Percentiles rank a stretch among this genome's conserved stretches.
Conservation (phyloP, 805 yeast species). For the Blastobotrys peoriensis region DNA sequence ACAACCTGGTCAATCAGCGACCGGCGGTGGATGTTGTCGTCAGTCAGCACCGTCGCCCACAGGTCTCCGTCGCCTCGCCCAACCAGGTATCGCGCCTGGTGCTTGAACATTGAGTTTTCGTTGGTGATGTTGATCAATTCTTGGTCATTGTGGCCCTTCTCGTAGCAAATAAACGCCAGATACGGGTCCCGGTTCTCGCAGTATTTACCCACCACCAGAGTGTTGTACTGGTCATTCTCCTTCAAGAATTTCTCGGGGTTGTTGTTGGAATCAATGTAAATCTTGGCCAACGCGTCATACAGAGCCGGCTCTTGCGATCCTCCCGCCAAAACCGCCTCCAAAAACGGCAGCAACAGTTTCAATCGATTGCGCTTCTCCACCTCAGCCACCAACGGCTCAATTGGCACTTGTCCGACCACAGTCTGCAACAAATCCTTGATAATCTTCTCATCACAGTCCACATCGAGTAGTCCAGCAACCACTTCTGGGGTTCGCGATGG, state of each 20-base stretch:
- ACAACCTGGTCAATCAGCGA: slow-evolving; percentile 90
- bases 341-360: slow-evolving; percentile 84
- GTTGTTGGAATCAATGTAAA: slow-evolving; percentile 95
- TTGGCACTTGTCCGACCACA: slow-evolving; percentile 91
- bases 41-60: slow-evolving; percentile 73
- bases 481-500: slow-evolving; percentile 96
- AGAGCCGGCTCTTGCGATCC: slow-evolving; percentile 81
- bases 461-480: slow-evolving; percentile 91
- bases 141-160: slow-evolving; percentile 86
- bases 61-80: slow-evolving; percentile 77
- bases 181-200: slow-evolving; percentile 99
- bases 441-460: slow-evolving; percentile 90
- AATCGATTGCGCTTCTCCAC: slow-evolving; percentile 95
- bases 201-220: slow-evolving; percentile 93
- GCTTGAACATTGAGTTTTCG: slow-evolving; percentile 96
- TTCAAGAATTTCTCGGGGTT: slow-evolving; percentile 94
- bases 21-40: slow-evolving; percentile 80
- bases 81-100: slow-evolving; percentile 95
- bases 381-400: slow-evolving; percentile 81
- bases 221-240: slow-evolving; percentile 84
- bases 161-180: slow-evolving; percentile 94
- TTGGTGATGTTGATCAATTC: slow-evolving; percentile 90
- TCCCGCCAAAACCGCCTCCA: slow-evolving; percentile 84
- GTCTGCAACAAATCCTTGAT: slow-evolving; percentile 75
- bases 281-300: slow-evolving; percentile 91